Evolutionary conservation across 768 basidiomycete species (phyloP), one percentile per base, ranked within the genome.

Genomic region (Termitomyces sp.): DNA sequence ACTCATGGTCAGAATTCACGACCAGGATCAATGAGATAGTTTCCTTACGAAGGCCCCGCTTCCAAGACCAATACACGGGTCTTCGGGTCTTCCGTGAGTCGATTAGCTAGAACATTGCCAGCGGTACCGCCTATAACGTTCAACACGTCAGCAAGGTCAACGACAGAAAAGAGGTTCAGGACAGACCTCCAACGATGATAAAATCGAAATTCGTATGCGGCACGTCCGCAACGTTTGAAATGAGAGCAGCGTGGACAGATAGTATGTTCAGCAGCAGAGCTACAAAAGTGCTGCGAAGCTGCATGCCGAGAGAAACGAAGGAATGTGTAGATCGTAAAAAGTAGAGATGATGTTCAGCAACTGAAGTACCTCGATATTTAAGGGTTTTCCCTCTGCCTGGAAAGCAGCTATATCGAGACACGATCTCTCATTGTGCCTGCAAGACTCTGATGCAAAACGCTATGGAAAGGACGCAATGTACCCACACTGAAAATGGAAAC

Each of bases 61-160:
- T 69, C 68, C 13, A 68, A 52, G 28, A 69, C 54, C 8, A 69
- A 58, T 8, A 69, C 66, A 10, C 54, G 48, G 57, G 58, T 52
- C 9, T 33, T 32, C 0, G 58, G 35, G 46, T 60, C 52, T 44
- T 68, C 66, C 1, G 67, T 58, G 16, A 69, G 59, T 32, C 68
- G 52, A 47, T 61, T 68, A 1, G 67, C 68, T 13, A 69, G 30
- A 30, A 55, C 56, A 22, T 54, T 54, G 5, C 60, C 60, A 14
- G 60, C 51, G 40, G 49, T 33, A 56, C 66, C 64, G 9, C 55
- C 54, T 56, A 24, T 32, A 5, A n/a, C 2, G 45, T 20, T 26
- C 24, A n/a, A 46, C 38, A 33, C 47, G n/a, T 56, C 46, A 56
- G 47, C 14, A 52, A 32, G n/a, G 7, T 51, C 38, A n/a, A 36